phyloP scores from a whole-genome alignment of 306 rosid species.

The Luffa acutangula region DNA sequence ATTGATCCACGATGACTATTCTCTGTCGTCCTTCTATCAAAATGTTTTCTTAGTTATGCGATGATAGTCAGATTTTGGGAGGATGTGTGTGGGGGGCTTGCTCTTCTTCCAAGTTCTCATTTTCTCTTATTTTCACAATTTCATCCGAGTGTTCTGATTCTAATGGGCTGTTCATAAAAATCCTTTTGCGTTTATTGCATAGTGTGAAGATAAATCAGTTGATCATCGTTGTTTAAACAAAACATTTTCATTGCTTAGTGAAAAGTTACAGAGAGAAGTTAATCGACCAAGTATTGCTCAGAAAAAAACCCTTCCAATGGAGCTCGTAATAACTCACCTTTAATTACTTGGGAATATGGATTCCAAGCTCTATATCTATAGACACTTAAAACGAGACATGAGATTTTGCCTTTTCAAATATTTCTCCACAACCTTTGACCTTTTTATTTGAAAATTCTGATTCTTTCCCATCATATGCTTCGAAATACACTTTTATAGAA shows the following conservation, averaged over 20 bases:
- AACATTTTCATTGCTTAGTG: not conserved
- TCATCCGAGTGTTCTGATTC: not conserved
- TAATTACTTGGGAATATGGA: not conserved
- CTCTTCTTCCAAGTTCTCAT: not conserved
- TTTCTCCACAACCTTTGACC: not conserved
- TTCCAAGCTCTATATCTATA: not conserved
- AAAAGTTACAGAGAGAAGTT: not conserved
- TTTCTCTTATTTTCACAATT: not conserved
- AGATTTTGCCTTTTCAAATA: not conserved
- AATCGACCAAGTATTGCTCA: not conserved
- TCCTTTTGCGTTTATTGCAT: not conserved
- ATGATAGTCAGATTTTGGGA: not conserved
- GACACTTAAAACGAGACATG: not conserved
- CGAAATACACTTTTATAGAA: not conserved
- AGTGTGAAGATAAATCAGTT: not conserved
- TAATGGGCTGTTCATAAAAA: not conserved
- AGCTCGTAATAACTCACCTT: not conserved
- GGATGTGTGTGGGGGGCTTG: not conserved
- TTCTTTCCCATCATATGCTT: not conserved
- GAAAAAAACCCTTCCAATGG: not conserved
- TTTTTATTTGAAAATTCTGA: not conserved
- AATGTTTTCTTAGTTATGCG: not conserved
- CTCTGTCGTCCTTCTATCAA: not conserved
- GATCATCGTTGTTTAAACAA: not conserved
- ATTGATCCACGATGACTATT: not conserved